A percentile compares a stretch with the other conserved stretches of the same genome.
These are phyloP conservation scores for Barnettozyma sp. DNA, from an alignment of 805 yeast species.

Conservation along the genomic window DNA sequence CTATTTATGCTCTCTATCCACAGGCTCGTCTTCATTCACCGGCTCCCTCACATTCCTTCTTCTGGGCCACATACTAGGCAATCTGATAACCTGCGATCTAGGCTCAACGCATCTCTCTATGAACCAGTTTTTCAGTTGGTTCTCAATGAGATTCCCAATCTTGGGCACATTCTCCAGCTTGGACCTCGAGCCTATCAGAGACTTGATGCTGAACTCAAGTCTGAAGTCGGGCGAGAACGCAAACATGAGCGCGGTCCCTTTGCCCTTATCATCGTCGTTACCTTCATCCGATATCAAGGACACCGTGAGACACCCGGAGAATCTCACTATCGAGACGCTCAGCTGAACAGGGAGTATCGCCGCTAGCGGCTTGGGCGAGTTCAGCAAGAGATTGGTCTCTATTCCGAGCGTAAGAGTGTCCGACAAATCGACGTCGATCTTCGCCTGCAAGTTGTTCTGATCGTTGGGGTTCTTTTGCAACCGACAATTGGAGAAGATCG, in stretches of 20 bases:
- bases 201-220: slow-evolving; percentile 80
- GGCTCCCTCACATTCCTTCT: slow-evolving; percentile 46
- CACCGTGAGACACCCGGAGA: slow-evolving; percentile 83
- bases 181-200: slow-evolving; percentile 88
- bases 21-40: slow-evolving; percentile 7
- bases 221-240: slow-evolving; percentile 89
- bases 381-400: slow-evolving; percentile 70
- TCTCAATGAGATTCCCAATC: slow-evolving; percentile 76
- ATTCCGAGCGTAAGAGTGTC: slow-evolving; percentile 84
- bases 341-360: slow-evolving; percentile 84
- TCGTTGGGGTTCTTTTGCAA: slow-evolving; percentile 53
- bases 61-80: slow-evolving; percentile 87
- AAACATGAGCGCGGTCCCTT: slow-evolving; percentile 72
- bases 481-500: slow-evolving; percentile 89
- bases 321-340: slow-evolving; percentile 82
- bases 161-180: slow-evolving; percentile 91
- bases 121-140: slow-evolving; percentile 79
- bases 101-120: slow-evolving; percentile 93
- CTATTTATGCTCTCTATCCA: neutral
- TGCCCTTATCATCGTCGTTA: slow-evolving; percentile 20
- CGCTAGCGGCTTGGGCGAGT: slow-evolving; percentile 75
- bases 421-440: slow-evolving; percentile 82
- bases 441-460: slow-evolving; percentile 59
- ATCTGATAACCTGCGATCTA: slow-evolving; percentile 71
- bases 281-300: slow-evolving; percentile 33